Base-by-base conservation (phyloP, 2,329 filamentous ascomycete species). In the Claviceps monticola region DNA sequence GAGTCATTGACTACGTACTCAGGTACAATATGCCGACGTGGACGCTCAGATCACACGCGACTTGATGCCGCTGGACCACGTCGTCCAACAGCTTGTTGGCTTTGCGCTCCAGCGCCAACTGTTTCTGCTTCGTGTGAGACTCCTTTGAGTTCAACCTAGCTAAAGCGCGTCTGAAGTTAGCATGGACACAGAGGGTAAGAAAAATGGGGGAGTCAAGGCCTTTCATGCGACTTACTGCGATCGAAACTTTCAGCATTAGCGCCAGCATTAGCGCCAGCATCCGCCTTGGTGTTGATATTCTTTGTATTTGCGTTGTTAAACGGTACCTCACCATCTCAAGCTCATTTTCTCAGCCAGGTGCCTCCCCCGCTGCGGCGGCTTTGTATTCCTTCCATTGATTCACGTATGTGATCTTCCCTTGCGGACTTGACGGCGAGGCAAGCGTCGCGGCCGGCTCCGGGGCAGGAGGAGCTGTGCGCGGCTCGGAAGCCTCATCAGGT, bases 61-160 rank as follows among this genome's bases (percentile, higher is more conserved):
- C 26, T 29, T 29, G 26, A 8, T 29, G 26, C 26, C 26, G 26
- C 26, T 29, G 7, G 2, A 9, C 26, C 26, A 9, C 26, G 26
- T 97, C 90, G 63, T 91, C 89, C 59, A 97, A 83, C 23, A 94
- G 93, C 71, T 96, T 97, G 43, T 86, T 84, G 39, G 87, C 84
- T 74, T 90, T 96, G 59, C 94, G 87, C 66, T 97, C 91, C 62
- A 83, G 84, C 21, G 82, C 84, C 49, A 96, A 74, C 56, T 84
- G 84, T 69, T 91, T 95, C 71, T 98, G 93, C 68, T 95, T 95
- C 48, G 83, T 82, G 67, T 97, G 93, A 21, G 89, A 83, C 74
- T 98, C 91, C 64, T 83, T 84, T 8, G 86, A 88, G 54, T 76
- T 86, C 45, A 56, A 5, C 17, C 54, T 47, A 21, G 48, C 53